Evolutionary conservation across 2,329 filamentous ascomycete species (phyloP).

Genomic region (Corynespora cassiicola): DNA sequence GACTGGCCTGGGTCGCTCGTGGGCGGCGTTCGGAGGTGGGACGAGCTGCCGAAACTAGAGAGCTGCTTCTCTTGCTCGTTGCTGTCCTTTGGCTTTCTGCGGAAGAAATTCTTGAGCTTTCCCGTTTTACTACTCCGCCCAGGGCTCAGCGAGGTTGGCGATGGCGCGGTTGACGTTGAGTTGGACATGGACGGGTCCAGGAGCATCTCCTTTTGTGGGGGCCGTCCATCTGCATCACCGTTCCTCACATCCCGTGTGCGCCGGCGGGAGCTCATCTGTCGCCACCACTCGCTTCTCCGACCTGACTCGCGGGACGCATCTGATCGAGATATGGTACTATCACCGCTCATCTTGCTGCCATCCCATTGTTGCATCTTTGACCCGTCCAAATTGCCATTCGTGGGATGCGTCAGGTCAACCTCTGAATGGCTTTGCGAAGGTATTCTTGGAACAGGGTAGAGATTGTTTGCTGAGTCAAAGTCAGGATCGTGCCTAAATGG

Average conservation of each 20-base stretch:
- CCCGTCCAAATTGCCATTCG: constrained; percentile 40
- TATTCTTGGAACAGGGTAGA: constrained; percentile 36
- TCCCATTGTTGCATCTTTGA: constrained; percentile 41
- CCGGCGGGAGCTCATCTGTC: constrained; percentile 38
- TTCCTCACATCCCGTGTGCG: constrained; percentile 37
- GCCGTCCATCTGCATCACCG: constrained; percentile 30
- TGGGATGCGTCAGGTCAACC: constrained; percentile 36
- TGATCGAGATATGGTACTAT: constrained; percentile 35
- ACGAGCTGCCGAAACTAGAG: constrained; percentile 42
- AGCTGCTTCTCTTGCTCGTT: constrained; percentile 41
- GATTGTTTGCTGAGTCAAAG: constrained; percentile 31
- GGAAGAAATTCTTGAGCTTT: constrained; percentile 46
- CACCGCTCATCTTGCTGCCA: constrained; percentile 35
- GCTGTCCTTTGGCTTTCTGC: constrained; percentile 35
- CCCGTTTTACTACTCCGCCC: constrained; percentile 35
- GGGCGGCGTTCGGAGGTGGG: constrained; percentile 40
- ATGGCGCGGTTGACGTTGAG: constrained; percentile 25
- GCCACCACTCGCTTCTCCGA: constrained; percentile 40
- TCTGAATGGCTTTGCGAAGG: constrained; percentile 43
- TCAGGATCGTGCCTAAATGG: constrained; percentile 18
- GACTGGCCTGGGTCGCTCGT: constrained; percentile 43
- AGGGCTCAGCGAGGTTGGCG: constrained; percentile 30
- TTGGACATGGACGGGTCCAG: constrained; percentile 30
- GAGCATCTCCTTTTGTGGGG: constrained; percentile 31
- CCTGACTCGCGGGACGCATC: constrained; percentile 38